A percentile compares a stretch with the other conserved stretches of the same genome.
phyloP scores from a whole-genome alignment of 1,139 yeast genomes.

The Candida tunisiensis region DNA sequence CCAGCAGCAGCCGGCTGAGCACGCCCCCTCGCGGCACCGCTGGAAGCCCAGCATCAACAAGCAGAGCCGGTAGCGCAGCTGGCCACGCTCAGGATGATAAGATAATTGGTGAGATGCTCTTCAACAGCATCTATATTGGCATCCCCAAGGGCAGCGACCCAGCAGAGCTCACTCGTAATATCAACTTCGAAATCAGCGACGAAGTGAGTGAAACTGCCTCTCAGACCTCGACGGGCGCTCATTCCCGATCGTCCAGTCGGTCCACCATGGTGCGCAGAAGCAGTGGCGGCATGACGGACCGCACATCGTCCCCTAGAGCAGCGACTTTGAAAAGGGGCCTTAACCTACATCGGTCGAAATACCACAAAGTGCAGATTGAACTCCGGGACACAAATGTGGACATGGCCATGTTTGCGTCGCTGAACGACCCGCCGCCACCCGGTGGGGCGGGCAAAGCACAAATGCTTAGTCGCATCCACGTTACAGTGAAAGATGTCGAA shows the following conservation, averaged over 20 bases:
- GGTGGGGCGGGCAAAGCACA: background rate
- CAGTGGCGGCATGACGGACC: no score
- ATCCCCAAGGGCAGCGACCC: conserved; percentile 37
- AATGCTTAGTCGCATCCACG: conserved; percentile 9
- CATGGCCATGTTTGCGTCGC: conserved; percentile 27
- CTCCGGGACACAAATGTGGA: conserved; percentile 34
- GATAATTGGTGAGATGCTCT: conserved; percentile 46
- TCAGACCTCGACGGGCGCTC: background rate
- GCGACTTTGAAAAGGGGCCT: conserved; percentile 34
- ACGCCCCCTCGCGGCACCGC: no score
- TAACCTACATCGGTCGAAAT: conserved; percentile 54
- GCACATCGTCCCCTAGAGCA: no score
- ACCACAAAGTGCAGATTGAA: conserved; percentile 45
- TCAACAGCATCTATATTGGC: conserved; percentile 57
- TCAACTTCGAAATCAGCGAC: conserved; percentile 29
- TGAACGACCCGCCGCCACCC: background rate
- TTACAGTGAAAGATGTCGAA: conserved; percentile 36
- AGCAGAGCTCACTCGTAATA: conserved; percentile 29
- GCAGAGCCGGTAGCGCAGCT: no score
- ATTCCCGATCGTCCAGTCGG: no score
- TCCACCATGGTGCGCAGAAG: no score
- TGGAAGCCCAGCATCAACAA: no score
- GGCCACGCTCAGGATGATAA: conserved; percentile 10
- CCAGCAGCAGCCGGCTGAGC: no score
- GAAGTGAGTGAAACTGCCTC: conserved; percentile 1